A percentile compares a stretch with the other conserved stretches of the same genome.
These are phyloP conservation scores for Mrakia gelida DNA, from an alignment of 768 basidiomycete species.

Conservation along the genomic window DNA sequence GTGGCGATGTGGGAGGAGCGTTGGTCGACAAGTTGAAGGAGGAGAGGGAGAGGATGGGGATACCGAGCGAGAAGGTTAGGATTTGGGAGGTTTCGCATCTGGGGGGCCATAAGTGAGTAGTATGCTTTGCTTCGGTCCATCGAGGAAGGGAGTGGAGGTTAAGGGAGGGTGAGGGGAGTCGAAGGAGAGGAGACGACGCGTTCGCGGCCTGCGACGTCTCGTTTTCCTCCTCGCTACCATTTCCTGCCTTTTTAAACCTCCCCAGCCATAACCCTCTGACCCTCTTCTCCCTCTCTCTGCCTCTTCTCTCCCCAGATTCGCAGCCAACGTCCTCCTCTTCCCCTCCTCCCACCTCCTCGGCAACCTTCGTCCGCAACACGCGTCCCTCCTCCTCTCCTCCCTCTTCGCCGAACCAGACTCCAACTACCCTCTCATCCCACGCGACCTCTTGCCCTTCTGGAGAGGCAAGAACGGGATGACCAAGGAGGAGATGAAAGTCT, in stretches of 20 bases:
- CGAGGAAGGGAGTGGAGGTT: not conserved
- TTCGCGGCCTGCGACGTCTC: not conserved
- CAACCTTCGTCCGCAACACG: constrained; percentile 56
- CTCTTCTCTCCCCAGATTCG: constrained; percentile 38
- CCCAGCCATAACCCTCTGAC: not conserved
- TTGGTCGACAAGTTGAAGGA: constrained; percentile 56
- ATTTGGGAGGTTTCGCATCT: constrained; percentile 71
- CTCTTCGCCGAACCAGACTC: constrained; percentile 5
- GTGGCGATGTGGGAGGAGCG: constrained; percentile 60
- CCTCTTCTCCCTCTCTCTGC: constrained; percentile 9
- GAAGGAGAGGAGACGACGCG: not conserved
- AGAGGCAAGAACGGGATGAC: constrained; percentile 19
- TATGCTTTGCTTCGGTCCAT: no score
- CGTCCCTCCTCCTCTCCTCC: constrained; percentile 51
- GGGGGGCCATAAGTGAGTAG: constrained; percentile 72
- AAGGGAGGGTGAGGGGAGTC: not conserved
- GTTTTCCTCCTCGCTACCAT: no score
- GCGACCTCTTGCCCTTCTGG: constrained; percentile 27
- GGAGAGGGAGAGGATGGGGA: constrained; percentile 51
- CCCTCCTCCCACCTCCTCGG: constrained; percentile 56
- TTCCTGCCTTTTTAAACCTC: no score
- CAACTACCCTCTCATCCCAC: constrained; percentile 7
- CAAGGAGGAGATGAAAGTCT: not conserved
- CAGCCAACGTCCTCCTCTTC: constrained; percentile 44
- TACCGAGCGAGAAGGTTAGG: constrained; percentile 42